Percentiles rank a stretch among this genome's conserved stretches.
phyloP scores from a whole-genome alignment of 1,284 basidiomycete species.

The Microbotryum silenes-acaulis region DNA sequence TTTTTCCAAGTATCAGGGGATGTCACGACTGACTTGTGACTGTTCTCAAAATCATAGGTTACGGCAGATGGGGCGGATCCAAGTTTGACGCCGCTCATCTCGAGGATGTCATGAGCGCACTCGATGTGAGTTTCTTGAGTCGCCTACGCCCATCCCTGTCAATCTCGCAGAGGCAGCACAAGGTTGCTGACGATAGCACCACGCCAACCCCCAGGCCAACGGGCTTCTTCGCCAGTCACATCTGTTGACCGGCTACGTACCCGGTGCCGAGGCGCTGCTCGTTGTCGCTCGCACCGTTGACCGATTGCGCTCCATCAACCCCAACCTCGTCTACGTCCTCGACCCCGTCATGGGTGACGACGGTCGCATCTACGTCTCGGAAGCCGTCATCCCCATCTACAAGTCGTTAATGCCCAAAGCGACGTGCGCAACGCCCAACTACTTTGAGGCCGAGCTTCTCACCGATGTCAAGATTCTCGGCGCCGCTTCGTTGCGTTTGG shows the following conservation, averaged over 20 bases:
- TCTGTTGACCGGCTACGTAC: conserved; percentile 63
- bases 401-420: conserved; percentile 65
- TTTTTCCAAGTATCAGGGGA: neutral
- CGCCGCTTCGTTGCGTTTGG: conserved; percentile 56
- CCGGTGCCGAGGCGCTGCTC: conserved; percentile 67
- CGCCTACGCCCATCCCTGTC: neutral
- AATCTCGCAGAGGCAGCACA: neutral
- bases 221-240: conserved; percentile 36
- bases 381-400: conserved; percentile 84
- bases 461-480: conserved; percentile 64
- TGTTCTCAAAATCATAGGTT: conserved; percentile 26
- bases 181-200: neutral
- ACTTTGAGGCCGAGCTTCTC: conserved; percentile 88
- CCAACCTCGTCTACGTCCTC: conserved; percentile 59
- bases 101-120: conserved; percentile 39
- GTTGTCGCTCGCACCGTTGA: conserved; percentile 59
- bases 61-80: conserved; percentile 43
- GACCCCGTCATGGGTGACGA: conserved; percentile 76
- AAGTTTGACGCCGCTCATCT: conserved; percentile 42
- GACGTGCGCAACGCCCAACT: conserved; percentile 92
- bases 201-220: conserved; percentile 22
- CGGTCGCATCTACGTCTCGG: conserved; percentile 76
- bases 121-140: conserved; percentile 25
- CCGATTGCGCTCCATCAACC: conserved; percentile 52
- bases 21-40: neutral